Evolutionary conservation across 2,329 filamentous ascomycete species (phyloP), one percentile per base, ranked within the genome.

Genomic region (Colletotrichum sp.): DNA sequence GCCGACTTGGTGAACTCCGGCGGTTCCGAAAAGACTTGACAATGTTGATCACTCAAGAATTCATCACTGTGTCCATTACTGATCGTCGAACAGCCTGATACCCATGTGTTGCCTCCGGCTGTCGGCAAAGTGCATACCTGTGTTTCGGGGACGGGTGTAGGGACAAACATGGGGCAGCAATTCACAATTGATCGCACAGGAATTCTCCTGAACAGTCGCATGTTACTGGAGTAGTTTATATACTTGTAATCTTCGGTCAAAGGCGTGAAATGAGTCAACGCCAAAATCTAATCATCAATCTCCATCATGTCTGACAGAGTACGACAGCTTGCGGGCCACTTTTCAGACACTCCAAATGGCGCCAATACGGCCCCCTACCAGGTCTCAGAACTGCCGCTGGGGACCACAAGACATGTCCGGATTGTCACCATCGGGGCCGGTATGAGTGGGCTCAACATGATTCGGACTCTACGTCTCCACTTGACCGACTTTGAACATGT

Each of bases 401-500:
- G 59, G 2, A 24, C 30, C 28, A 62, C 30, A 15, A 26, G 28
- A 62, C 64, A 52, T 34, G 48, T 82, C 18, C 75, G 80, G 18
- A 77, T 82, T 69, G 77, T 81, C 34, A 77, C 75, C 36, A 76
- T 81, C n/a, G 81, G 81, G 22, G 80, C 79, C 52, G 81, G 81
- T 28, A 78, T 79, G 57, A 80, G 79, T 55, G 81, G 79, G 2
- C 74, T 82, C 28, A 81, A 81, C 69, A 57, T 82, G 78, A 79
- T 86, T 72, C 85, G 86, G 70, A 86, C 87, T 4, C 81, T 89
- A 39, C 84, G 86, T 34, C 81, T 84, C 57, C 83, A 84, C 66
- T 80, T 89, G 48, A 81, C 77, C 75, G 81, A 85, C 80, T 88
- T 86, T 77, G 85, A 88, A 69, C 83, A 87, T 68, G 81, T 88